Conservation (phyloP, 2,329 filamentous ascomycete species). For the Pseudogymnoascus sp. region DNA sequence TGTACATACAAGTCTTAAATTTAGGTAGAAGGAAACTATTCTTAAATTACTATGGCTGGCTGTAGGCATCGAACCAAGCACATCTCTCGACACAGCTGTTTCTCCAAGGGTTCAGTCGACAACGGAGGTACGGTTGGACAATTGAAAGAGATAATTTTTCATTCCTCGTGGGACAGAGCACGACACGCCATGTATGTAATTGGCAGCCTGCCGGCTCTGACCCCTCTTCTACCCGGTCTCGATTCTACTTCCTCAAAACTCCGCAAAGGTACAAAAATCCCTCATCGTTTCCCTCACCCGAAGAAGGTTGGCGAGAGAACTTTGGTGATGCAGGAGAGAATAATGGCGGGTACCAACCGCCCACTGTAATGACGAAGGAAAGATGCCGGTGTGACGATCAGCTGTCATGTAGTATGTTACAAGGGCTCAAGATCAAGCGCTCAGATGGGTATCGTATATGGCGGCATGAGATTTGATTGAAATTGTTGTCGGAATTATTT, state of each 20-base stretch:
- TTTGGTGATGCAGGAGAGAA: slow-evolving; percentile 23
- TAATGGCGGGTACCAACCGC: slow-evolving; percentile 24
- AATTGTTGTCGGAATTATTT: slow-evolving; percentile 12
- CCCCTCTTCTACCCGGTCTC: slow-evolving; percentile 12
- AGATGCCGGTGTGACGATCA: slow-evolving; percentile 17
- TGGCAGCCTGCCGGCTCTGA: not conserved
- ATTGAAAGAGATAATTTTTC: slow-evolving; percentile 3
- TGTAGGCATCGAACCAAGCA: not conserved
- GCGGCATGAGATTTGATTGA: slow-evolving; percentile 11
- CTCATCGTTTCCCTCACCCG: slow-evolving; percentile 13
- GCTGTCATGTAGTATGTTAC: slow-evolving; percentile 15
- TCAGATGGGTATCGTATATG: slow-evolving; percentile 16
- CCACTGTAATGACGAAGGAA: slow-evolving; percentile 24
- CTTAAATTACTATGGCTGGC: slow-evolving; percentile 2
- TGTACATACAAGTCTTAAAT: not conserved
- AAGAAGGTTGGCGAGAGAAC: slow-evolving; percentile 21
- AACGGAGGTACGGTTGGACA: not conserved
- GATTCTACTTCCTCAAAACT: slow-evolving; percentile 13
- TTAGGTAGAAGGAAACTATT: slow-evolving; percentile 6
- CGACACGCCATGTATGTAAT: not conserved
- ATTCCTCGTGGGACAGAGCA: not conserved
- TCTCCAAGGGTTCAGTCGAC: not conserved
- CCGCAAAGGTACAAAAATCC: slow-evolving; percentile 16
- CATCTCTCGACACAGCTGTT: not conserved
- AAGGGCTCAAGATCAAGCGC: slow-evolving; percentile 19